Conservation (phyloP, 208 protist species). For the Leishmania aethiopica region DNA sequence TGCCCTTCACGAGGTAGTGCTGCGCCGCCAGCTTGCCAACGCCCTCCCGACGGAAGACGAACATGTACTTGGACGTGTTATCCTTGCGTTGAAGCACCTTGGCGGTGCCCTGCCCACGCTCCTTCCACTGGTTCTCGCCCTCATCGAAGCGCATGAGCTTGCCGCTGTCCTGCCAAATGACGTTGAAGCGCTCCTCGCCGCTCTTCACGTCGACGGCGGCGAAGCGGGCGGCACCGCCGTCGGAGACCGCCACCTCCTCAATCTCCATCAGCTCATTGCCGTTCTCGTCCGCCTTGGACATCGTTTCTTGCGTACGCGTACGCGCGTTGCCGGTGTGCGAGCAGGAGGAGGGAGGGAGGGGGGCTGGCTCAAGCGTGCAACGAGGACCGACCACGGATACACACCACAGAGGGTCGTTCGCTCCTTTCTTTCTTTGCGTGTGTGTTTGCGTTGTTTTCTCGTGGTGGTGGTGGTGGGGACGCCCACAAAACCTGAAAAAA, state of each 20-base stretch:
- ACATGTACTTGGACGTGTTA: constrained; percentile 63
- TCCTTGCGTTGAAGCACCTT: constrained; percentile 85
- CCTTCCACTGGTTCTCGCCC: constrained; percentile 94
- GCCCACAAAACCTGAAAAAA: background rate
- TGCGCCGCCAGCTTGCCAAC: constrained; percentile 88
- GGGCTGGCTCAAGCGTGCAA: background rate
- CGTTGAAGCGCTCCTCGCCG: constrained; percentile 85
- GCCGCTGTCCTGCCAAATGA: constrained; percentile 66
- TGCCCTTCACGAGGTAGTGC: constrained; percentile 84
- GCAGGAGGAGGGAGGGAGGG: background rate
- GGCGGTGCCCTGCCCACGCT: constrained; percentile 83
- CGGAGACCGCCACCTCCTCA: constrained; percentile 88
- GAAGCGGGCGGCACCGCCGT: constrained; percentile 82
- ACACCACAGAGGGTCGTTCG: too few species aligned
- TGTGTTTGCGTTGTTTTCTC: too few species aligned
- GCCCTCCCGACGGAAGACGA: constrained; percentile 89
- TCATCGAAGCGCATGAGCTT: constrained; percentile 93
- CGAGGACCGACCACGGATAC: background rate
- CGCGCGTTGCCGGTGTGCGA: background rate
- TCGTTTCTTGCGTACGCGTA: constrained; percentile 11
- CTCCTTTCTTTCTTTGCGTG: too few species aligned
- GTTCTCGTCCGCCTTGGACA: constrained; percentile 52
- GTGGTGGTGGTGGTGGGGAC: background rate
- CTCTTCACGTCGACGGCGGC: constrained; percentile 82
- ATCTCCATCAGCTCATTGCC: constrained; percentile 90